A percentile compares a stretch with the other conserved stretches of the same genome.
Evolutionary conservation across 75 land plant genomes (phyloP).

Genomic region (Cunninghamia lanceolata): DNA sequence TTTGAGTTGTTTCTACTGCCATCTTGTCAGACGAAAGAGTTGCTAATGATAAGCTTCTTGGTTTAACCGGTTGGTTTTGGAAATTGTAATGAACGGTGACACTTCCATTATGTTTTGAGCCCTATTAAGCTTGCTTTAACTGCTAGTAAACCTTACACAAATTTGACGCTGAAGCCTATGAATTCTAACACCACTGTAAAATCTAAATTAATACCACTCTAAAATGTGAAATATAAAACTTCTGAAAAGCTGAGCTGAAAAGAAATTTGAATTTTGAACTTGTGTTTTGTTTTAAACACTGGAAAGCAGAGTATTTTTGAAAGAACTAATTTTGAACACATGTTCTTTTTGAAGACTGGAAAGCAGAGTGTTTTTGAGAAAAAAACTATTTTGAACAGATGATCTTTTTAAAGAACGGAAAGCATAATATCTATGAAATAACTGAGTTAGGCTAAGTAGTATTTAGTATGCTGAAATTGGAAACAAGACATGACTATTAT

Average conservation of each 20-base stretch:
- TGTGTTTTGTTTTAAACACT: background rate
- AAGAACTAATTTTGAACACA: background rate
- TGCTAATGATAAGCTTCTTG: background rate
- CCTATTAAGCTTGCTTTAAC: background rate
- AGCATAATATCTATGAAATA: too few species aligned
- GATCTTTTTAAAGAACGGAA: too few species aligned
- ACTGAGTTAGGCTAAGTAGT: too few species aligned
- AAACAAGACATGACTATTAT: background rate
- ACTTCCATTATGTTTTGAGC: background rate
- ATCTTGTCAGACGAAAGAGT: background rate
- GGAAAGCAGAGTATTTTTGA: background rate
- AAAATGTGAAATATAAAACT: background rate
- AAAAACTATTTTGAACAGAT: too few species aligned
- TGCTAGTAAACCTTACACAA: background rate
- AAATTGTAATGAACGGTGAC: background rate
- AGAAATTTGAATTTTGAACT: background rate
- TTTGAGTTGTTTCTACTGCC: background rate
- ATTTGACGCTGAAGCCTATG: background rate
- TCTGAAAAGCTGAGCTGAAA: background rate
- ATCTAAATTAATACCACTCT: background rate
- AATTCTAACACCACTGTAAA: background rate
- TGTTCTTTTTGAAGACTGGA: background rate
- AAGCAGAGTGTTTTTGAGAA: background rate
- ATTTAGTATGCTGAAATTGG: too few species aligned
- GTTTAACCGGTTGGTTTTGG: background rate